phyloP scores from a whole-genome alignment of 129 eudicot species.

The Flaveria ramosissima region DNA sequence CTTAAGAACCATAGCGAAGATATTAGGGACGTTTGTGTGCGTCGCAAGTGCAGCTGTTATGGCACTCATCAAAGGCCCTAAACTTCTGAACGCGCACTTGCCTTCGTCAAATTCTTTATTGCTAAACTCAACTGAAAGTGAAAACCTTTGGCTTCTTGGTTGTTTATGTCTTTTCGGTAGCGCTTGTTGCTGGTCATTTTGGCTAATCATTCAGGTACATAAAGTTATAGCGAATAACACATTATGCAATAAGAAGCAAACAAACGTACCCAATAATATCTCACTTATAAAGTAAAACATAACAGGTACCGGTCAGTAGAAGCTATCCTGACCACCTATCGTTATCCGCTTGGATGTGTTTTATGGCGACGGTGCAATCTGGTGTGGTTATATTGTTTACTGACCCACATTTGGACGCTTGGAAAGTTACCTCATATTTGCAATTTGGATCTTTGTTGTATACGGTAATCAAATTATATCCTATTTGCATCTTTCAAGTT shows the following conservation, averaged over 20 bases:
- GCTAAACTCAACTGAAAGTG: conserved; percentile 26
- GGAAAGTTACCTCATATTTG: conserved; percentile 61
- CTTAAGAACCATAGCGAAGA: conserved; percentile 66
- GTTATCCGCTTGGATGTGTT: conserved; percentile 79
- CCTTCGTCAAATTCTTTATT: conserved; percentile 40
- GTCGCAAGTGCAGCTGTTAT: conserved; percentile 71
- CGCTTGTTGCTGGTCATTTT: conserved; percentile 76
- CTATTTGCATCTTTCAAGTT: neutral
- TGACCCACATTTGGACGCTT: conserved; percentile 52
- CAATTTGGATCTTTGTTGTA: conserved; percentile 55
- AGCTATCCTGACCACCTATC: conserved; percentile 71
- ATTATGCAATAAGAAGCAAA: neutral
- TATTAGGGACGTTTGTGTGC: conserved; percentile 65
- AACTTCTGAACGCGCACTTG: conserved; percentile 52
- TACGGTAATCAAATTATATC: conserved; percentile 46
- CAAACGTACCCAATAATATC: too few relatives aligned
- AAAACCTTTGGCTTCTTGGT: conserved; percentile 69
- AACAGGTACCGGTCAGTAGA: conserved; percentile 63
- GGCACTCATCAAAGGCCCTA: conserved; percentile 80
- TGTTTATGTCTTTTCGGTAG: conserved; percentile 71
- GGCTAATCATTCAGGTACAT: conserved; percentile 82
- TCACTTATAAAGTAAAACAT: neutral
- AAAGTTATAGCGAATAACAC: too few relatives aligned
- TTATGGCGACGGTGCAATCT: conserved; percentile 64
- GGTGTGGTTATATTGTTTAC: conserved; percentile 47